Base-by-base conservation (phyloP, 2,329 filamentous ascomycete species). In the Trichothecium sympodiale region DNA sequence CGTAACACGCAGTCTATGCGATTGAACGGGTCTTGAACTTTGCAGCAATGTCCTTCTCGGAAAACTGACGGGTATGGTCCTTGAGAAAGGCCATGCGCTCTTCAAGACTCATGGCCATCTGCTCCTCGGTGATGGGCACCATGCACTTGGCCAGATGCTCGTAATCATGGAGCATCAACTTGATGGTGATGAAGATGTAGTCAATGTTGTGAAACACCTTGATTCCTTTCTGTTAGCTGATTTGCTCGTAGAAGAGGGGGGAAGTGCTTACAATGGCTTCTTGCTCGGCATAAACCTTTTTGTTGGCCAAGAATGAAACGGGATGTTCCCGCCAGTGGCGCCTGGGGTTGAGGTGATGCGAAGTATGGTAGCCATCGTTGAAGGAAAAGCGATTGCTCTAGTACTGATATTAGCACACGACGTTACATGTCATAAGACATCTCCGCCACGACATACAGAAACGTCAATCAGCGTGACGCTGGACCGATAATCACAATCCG, bases 301-400 rank as follows among this genome's bases (percentile, higher is more conserved):
- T 86, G 31, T 76, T 71, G 45, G 77, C 68, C 2, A 88, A 61
- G 56, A 89, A 86, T 6, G 81, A 73, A 10, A 76, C 64, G 0
- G 83, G 83, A 46, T 88, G 83, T 15, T 88, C 80, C 38, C 83
- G 77, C 83, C 83, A 89, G 60, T 88, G 84, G 2, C 83, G 74
- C 18, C 74, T 68, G 1, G 81, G 83, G 57, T 87, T 85, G 35
- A 87, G 71, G 48, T 87, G 83, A 51, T 87, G 83, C 14, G 80
- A 84, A 6, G 81, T 87, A 57, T 87, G 82, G 55, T 86, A 87
- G 43, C 83, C 83, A 47, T 87, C 83, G 47, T 88, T 87, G 68
- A 80, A 87, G 60, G 80, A 88, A 56, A 80, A 80, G 26, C 83
- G 79, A 55, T 88, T 88, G 57, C 77, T 83, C 81, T 86, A 46